Percentiles rank a stretch among this genome's conserved stretches.
Conservation (phyloP, 1,139 yeast species). For the Suhomyces bribrorum region DNA sequence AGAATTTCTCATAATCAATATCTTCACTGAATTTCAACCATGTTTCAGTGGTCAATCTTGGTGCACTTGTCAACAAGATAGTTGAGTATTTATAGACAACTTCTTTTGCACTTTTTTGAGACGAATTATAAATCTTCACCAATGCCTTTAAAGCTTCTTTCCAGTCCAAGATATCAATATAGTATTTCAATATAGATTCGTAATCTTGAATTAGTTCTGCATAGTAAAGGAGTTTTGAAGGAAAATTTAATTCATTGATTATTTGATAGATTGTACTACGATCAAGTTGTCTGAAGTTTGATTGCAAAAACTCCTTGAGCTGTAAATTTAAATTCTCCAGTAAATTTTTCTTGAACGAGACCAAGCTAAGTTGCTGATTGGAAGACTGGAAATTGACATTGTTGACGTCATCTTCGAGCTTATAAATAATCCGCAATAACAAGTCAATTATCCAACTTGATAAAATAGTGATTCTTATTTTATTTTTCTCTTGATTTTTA, state of each 20-base stretch:
- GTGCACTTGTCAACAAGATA: constrained; percentile 64
- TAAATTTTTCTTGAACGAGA: constrained; percentile 5
- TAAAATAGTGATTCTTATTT: constrained; percentile 61
- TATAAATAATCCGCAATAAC: constrained; percentile 29
- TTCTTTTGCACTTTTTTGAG: constrained; percentile 31
- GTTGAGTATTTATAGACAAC: constrained; percentile 68
- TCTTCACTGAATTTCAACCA: constrained; percentile 65
- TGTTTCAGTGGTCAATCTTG: constrained; percentile 69
- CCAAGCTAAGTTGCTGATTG: neutral
- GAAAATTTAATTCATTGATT: constrained; percentile 63
- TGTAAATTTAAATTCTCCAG: constrained; percentile 26
- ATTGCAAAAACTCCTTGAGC: constrained; percentile 54
- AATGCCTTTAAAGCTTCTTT: constrained; percentile 64
- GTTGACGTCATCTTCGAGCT: constrained; percentile 22
- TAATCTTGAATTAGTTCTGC: constrained; percentile 72
- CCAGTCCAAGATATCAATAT: constrained; percentile 75
- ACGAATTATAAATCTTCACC: constrained; percentile 44
- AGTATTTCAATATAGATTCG: constrained; percentile 65
- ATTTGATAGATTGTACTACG: constrained; percentile 71
- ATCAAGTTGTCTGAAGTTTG: constrained; percentile 55
- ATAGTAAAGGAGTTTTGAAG: constrained; percentile 61
- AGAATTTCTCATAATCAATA: constrained; percentile 57
- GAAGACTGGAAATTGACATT: constrained; percentile 1
- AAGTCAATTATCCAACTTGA: constrained; percentile 84
- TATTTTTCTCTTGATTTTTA: constrained; percentile 35